A percentile compares a stretch with the other conserved stretches of the same genome.
These are phyloP conservation scores for Venturiaceae sp. DNA, from an alignment of 2,329 filamentous ascomycete genomes.

Conservation along the genomic window DNA sequence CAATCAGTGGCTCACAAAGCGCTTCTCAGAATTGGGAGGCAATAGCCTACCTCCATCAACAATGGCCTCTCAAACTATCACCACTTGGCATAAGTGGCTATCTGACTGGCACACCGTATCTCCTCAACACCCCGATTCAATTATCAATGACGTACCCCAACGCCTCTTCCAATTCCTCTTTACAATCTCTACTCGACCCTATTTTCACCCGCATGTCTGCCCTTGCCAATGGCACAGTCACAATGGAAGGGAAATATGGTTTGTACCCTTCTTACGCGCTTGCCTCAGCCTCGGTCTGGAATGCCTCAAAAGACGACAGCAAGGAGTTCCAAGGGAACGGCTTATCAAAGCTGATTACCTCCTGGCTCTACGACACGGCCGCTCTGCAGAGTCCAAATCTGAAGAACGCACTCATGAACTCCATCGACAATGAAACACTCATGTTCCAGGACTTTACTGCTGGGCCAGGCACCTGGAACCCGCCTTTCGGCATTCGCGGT, in stretches of 20 bases:
- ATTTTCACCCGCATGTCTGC: neutral
- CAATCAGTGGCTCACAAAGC: neutral
- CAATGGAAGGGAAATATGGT: neutral
- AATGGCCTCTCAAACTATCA: neutral
- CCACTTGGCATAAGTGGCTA: neutral
- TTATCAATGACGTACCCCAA: neutral
- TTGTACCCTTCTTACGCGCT: neutral
- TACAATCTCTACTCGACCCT: neutral
- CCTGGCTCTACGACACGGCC: slow-evolving; percentile 1
- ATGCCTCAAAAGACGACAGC: neutral
- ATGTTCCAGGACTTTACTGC: slow-evolving; percentile 5
- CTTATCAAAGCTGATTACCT: neutral
- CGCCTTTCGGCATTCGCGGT: slow-evolving; percentile 3
- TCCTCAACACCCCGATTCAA: neutral
- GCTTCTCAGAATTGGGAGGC: neutral
- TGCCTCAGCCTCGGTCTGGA: neutral
- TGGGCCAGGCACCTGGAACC: slow-evolving; percentile 2
- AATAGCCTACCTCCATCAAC: neutral
- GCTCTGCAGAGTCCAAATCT: neutral
- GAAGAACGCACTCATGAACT: neutral
- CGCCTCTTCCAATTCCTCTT: neutral
- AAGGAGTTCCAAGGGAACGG: neutral
- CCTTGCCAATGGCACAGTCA: neutral
- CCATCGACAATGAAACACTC: neutral
- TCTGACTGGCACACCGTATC: neutral